Conservation (phyloP, 345 rosid species). For the Laguncularia racemosa region DNA sequence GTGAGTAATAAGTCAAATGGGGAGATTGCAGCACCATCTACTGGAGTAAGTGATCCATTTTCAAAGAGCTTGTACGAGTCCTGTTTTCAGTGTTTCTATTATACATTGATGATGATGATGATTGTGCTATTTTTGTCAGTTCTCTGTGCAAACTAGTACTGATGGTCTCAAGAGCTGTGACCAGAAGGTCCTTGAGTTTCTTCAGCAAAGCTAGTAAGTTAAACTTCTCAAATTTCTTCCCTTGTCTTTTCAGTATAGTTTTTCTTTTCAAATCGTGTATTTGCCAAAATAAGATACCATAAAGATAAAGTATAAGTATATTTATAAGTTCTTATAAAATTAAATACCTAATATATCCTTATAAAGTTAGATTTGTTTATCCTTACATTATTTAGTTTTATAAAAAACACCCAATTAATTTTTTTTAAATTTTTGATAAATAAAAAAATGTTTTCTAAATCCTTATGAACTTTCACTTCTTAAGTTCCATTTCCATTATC, state of each 20-base stretch:
- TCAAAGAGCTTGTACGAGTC: neutral
- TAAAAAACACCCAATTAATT: too few relatives aligned
- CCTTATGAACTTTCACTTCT: too few relatives aligned
- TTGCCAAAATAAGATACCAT: too few relatives aligned
- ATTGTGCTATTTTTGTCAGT: slow-evolving; percentile 19
- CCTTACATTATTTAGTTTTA: too few relatives aligned
- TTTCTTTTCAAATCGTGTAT: too few relatives aligned
- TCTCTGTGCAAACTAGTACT: slow-evolving; percentile 31
- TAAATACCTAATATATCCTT: too few relatives aligned
- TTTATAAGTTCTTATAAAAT: too few relatives aligned
- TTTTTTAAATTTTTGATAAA: neutral
- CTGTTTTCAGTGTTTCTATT: neutral
- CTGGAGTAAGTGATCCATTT: slow-evolving; percentile 34
- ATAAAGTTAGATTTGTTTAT: too few relatives aligned
- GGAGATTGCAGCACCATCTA: slow-evolving; percentile 20
- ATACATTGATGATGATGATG: slow-evolving; percentile 6
- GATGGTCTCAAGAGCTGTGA: slow-evolving; percentile 67
- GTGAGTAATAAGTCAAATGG: slow-evolving; percentile 27
- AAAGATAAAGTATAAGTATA: too few relatives aligned
- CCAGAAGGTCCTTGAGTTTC: slow-evolving; percentile 67
- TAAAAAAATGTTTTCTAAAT: neutral
- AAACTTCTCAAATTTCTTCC: neutral
- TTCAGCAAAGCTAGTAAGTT: slow-evolving; percentile 75
- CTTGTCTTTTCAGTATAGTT: neutral
- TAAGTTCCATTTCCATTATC: too few relatives aligned